Conservation (phyloP, 1,284 basidiomycete species). For the Malassezia sympodialis region DNA sequence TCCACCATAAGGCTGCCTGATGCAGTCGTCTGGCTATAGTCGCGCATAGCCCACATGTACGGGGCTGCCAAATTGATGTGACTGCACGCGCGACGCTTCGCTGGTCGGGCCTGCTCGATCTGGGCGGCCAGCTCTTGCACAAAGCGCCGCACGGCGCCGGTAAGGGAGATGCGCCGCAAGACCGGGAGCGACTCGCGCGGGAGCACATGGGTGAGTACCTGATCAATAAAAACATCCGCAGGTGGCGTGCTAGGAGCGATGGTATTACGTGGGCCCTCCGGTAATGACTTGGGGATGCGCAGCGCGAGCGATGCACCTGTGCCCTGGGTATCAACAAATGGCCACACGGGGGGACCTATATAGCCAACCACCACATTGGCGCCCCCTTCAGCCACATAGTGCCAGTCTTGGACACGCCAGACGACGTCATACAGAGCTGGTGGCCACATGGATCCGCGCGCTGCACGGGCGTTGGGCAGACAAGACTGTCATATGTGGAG, state of each 20-base stretch:
- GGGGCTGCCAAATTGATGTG: neutral
- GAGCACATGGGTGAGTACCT: conserved; percentile 5
- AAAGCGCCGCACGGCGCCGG: neutral
- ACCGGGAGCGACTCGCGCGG: neutral
- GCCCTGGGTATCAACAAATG: neutral
- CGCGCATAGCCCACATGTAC: conserved; percentile 10
- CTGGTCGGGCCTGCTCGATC: neutral
- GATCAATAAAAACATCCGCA: neutral
- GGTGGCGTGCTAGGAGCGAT: neutral
- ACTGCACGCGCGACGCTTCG: neutral
- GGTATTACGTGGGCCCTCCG: too few species aligned
- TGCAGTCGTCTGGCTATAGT: neutral
- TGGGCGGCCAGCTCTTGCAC: neutral
- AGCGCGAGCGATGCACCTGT: neutral
- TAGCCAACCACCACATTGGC: conserved; percentile 11
- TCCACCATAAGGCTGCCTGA: conserved; percentile 2
- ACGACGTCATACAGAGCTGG: neutral
- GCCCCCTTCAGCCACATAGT: conserved; percentile 9
- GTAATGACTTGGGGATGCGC: conserved; percentile 3
- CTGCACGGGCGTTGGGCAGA: neutral
- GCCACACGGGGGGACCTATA: neutral
- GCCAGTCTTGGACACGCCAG: neutral
- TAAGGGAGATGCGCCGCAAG: neutral
- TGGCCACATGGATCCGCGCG: neutral
- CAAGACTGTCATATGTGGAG: neutral